Conservation (phyloP, 345 rosid genomes). For the Murraya koenigii region DNA sequence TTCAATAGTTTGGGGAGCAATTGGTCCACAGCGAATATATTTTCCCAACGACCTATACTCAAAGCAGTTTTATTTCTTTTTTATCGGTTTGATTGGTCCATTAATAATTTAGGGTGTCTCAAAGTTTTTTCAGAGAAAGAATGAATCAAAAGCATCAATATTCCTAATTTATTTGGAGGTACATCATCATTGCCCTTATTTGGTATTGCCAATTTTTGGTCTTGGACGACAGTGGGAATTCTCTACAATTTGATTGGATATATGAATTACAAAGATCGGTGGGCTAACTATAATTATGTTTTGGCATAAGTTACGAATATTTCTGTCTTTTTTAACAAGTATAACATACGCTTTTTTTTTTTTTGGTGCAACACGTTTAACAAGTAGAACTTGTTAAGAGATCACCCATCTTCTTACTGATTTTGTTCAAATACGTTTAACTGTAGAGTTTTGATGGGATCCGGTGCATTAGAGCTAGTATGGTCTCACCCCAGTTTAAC, state of each 20-base stretch:
- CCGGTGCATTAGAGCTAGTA: too few relatives aligned
- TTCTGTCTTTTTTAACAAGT: not conserved
- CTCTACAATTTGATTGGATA: not conserved
- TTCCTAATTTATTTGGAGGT: not conserved
- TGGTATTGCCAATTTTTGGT: not conserved
- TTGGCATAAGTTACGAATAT: not conserved
- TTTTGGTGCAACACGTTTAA: too few relatives aligned
- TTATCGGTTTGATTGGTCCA: not conserved
- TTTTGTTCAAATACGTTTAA: too few relatives aligned
- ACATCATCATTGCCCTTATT: not conserved
- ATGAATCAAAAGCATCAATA: constrained; percentile 5
- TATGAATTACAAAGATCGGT: constrained; percentile 11
- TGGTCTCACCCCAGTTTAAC: too few relatives aligned
- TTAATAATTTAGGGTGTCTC: not conserved
- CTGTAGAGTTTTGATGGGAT: too few relatives aligned
- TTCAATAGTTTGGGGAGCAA: not conserved
- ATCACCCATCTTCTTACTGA: too few relatives aligned
- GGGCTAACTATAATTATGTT: constrained; percentile 3
- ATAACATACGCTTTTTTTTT: too few relatives aligned
- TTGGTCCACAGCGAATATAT: not conserved
- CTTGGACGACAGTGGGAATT: not conserved
- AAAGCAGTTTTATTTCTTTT: not conserved
- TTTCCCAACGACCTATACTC: not conserved
- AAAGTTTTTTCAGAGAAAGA: not conserved
- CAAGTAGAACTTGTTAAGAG: accelerated